Conservation (phyloP, 2,329 filamentous ascomycete genomes). For the Ophiostoma montium region DNA sequence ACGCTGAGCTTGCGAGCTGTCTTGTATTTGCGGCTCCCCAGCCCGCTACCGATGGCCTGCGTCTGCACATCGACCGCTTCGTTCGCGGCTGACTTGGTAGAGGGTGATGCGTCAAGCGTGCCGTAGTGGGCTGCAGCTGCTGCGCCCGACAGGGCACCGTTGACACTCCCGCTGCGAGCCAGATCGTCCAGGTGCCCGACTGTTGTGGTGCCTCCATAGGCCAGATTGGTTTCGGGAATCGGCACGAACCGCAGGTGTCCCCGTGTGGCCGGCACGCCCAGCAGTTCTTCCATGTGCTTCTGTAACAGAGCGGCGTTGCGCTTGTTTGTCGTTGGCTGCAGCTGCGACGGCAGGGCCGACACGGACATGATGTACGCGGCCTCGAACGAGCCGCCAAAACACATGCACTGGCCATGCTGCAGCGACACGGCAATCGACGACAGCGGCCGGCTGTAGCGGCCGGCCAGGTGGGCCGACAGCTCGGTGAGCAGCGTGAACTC, state of each 20-base stretch:
- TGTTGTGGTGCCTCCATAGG: constrained; percentile 55
- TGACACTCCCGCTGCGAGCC: constrained; percentile 13
- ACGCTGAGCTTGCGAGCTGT: constrained; percentile 23
- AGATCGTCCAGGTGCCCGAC: constrained; percentile 51
- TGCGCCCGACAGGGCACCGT: background rate
- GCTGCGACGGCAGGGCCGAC: constrained; percentile 50
- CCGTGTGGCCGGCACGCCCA: constrained; percentile 50
- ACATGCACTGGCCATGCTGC: constrained; percentile 60
- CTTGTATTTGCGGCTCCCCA: constrained; percentile 12
- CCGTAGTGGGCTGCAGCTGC: background rate
- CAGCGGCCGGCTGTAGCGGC: constrained; percentile 60
- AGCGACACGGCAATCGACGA: constrained; percentile 61
- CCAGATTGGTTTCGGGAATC: constrained; percentile 57
- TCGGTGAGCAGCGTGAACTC: constrained; percentile 62
- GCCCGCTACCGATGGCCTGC: constrained; percentile 1
- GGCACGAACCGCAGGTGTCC: constrained; percentile 62
- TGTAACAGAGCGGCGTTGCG: constrained; percentile 69
- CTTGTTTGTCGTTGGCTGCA: constrained; percentile 64
- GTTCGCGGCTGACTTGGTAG: background rate
- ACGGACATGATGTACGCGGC: constrained; percentile 69
- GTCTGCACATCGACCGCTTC: constrained; percentile 6
- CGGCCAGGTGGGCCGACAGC: constrained; percentile 57
- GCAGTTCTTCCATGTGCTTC: constrained; percentile 54
- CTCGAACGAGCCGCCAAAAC: constrained; percentile 61
- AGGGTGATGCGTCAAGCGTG: background rate